Evolutionary conservation across 805 yeast species (phyloP).

Genomic region (Suhomyces tanzawaensis): DNA sequence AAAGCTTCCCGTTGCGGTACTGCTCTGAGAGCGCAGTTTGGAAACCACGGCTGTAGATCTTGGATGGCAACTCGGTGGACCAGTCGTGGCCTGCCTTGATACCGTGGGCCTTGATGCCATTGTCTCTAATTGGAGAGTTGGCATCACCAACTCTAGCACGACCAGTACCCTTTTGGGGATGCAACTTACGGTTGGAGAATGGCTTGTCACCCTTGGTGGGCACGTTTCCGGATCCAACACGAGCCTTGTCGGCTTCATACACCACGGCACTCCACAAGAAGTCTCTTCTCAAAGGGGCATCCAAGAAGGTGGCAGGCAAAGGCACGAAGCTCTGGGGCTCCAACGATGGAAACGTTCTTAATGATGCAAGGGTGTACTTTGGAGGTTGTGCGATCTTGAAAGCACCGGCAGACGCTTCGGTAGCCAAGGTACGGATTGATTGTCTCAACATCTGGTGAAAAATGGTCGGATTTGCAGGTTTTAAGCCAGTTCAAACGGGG

Average conservation of each 20-base stretch:
- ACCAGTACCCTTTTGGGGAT: slow-evolving; percentile 93
- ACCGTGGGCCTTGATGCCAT: slow-evolving; percentile 87
- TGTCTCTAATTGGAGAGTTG: slow-evolving; percentile 86
- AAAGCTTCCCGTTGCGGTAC: slow-evolving; percentile 71
- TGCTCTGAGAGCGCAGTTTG: slow-evolving; percentile 80
- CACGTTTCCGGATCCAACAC: slow-evolving; percentile 88
- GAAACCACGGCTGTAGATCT: slow-evolving; percentile 72
- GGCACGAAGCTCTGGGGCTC: slow-evolving; percentile 82
- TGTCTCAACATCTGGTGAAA: slow-evolving; percentile 29
- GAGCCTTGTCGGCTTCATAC: slow-evolving; percentile 81
- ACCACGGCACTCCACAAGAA: slow-evolving; percentile 92
- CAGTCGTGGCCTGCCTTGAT: slow-evolving; percentile 88
- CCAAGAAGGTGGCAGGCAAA: slow-evolving; percentile 66
- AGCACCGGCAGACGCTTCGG: slow-evolving; percentile 15
- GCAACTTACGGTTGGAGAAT: slow-evolving; percentile 76
- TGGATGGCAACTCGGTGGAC: slow-evolving; percentile 70
- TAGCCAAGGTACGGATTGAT: slow-evolving; percentile 30
- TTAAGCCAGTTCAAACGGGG: too few species aligned
- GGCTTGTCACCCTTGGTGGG: slow-evolving; percentile 85
- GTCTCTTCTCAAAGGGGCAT: slow-evolving; percentile 82
- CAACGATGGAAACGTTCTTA: slow-evolving; percentile 84
- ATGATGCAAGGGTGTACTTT: slow-evolving; percentile 68
- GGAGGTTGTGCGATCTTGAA: slow-evolving; percentile 50
- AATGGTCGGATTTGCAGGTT: too few species aligned
- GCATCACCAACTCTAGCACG: slow-evolving; percentile 95